A percentile compares a stretch with the other conserved stretches of the same genome.
These are phyloP conservation scores for Penicillium ucsense DNA, from an alignment of 495 filamentous ascomycete genomes.

Conservation along the genomic window DNA sequence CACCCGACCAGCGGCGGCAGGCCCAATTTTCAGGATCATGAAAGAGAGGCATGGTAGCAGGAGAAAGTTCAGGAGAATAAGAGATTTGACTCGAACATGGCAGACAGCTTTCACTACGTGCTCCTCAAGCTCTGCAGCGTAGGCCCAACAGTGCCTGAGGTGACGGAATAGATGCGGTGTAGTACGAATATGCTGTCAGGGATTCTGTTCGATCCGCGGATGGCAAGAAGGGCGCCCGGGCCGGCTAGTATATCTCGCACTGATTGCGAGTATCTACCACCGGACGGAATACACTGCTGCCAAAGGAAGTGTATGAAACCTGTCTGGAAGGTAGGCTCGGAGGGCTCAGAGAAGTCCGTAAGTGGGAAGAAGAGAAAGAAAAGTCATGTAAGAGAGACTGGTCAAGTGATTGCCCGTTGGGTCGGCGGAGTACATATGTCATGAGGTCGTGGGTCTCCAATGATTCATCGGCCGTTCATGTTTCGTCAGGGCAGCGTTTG, in stretches of 20 bases:
- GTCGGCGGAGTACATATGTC: constrained; percentile 6
- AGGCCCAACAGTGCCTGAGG: constrained; percentile 11
- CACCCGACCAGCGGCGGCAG: constrained; percentile 21
- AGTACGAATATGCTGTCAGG: constrained; percentile 13
- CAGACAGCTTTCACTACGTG: constrained; percentile 12
- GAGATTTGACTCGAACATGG: constrained; percentile 12
- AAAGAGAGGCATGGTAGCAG: constrained; percentile 32
- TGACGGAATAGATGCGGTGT: constrained; percentile 18
- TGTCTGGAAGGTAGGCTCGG: no score
- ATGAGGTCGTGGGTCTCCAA: constrained; percentile 16
- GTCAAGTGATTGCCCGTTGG: no score
- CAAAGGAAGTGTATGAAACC: constrained; percentile 1
- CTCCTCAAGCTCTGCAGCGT: constrained; percentile 8
- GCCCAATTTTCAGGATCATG: constrained; percentile 29
- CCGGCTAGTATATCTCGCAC: no score
- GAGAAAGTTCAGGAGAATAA: constrained; percentile 5
- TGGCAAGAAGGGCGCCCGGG: neutral
- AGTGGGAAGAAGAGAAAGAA: constrained; percentile 4
- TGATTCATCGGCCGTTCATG: constrained; percentile 11
- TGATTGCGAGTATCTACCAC: no score
- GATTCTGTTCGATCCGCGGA: constrained; percentile 2
- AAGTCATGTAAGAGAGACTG: neutral
- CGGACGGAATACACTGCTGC: no score
- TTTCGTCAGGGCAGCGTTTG: neutral
- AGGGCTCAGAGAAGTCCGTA: constrained; percentile 1